Base-by-base conservation (phyloP, 768 basidiomycete genomes). In the Boletus patriciae region DNA sequence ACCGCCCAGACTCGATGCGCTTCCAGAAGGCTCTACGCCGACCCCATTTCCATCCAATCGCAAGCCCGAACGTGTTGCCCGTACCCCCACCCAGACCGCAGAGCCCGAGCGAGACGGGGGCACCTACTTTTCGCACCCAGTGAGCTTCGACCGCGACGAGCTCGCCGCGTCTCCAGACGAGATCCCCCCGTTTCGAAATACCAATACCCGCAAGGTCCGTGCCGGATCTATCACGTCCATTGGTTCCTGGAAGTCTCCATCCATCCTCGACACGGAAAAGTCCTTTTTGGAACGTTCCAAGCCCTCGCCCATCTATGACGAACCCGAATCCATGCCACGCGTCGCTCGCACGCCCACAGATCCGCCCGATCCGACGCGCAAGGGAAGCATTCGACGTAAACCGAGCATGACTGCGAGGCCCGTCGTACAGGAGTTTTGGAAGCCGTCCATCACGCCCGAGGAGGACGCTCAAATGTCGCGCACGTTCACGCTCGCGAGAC, bases 391-490 rank as follows among this genome's bases (percentile, higher is more conserved):
- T 29, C 66, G 64, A 18, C 68, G 70, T 34, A 68, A 77, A 45
- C 71, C 74, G 13, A 71, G 74, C 55, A 69, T 62, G 63, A 73
- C 13, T 67, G 67, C 48, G 62, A 73, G 55, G 64, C 76, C 55
- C 65, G 61, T 69, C 42, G 66, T 70, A 1, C 80, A 77, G 15
- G 79, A 81, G 55, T 66, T 82, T 31, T 83, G 83, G 82, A 79
- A 74, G 37, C 81, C 82, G 3, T 65, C 76, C 0, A 73, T 77
- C 19, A 73, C 78, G 1, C 74, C 77, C 1, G 76, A 78, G 55
- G 77, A 82, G 50, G 81, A 80, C 37, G 68, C 69, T 0, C 64
- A 74, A 13, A 65, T 73, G 41, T 75, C 76, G 2, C 78, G 76
- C 51, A 71, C 79, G 5, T 75, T 74, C 54, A 67, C 71, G 13